Conservation (phyloP, 2,329 filamentous ascomycete genomes). For the Aspergillus transmontanensis region DNA sequence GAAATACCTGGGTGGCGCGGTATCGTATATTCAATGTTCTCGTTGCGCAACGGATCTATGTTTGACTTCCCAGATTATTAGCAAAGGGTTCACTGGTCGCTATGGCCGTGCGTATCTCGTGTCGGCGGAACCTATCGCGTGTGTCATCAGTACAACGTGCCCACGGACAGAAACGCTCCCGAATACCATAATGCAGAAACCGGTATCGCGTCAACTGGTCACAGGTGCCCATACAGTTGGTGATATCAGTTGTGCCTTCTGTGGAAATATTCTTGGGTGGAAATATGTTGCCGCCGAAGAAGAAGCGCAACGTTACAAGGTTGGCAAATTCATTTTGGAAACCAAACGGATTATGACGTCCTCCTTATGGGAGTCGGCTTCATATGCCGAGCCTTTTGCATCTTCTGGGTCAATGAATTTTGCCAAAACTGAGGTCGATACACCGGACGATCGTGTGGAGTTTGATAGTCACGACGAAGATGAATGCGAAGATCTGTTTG, state of each 20-base stretch:
- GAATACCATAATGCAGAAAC: slow-evolving; percentile 60
- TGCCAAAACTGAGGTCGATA: slow-evolving; percentile 11
- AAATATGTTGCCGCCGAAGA: slow-evolving; percentile 67
- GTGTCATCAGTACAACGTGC: slow-evolving; percentile 30
- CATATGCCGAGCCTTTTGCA: slow-evolving; percentile 12
- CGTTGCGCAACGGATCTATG: slow-evolving; percentile 63
- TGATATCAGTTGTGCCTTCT: slow-evolving; percentile 61
- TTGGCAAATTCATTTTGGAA: slow-evolving; percentile 68
- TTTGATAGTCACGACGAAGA: slow-evolving; percentile 69
- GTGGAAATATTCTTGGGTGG: slow-evolving; percentile 62
- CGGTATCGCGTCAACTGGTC: slow-evolving; percentile 61
- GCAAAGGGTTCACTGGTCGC: slow-evolving; percentile 66
- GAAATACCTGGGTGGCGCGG: slow-evolving; percentile 49
- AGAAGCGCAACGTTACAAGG: slow-evolving; percentile 64
- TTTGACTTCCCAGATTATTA: slow-evolving; percentile 61
- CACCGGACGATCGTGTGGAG: slow-evolving; percentile 46
- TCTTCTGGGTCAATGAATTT: neutral
- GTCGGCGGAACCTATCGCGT: slow-evolving; percentile 43
- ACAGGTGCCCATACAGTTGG: slow-evolving; percentile 65
- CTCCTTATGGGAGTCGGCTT: slow-evolving; percentile 54
- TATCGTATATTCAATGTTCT: slow-evolving; percentile 60
- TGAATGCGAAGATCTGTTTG: slow-evolving; percentile 67
- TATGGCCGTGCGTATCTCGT: slow-evolving; percentile 68
- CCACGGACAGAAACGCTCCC: slow-evolving; percentile 49
- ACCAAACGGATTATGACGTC: slow-evolving; percentile 57